Evolutionary conservation across 768 basidiomycete genomes (phyloP).

Genomic region (Lanmaoa rubissima): DNA sequence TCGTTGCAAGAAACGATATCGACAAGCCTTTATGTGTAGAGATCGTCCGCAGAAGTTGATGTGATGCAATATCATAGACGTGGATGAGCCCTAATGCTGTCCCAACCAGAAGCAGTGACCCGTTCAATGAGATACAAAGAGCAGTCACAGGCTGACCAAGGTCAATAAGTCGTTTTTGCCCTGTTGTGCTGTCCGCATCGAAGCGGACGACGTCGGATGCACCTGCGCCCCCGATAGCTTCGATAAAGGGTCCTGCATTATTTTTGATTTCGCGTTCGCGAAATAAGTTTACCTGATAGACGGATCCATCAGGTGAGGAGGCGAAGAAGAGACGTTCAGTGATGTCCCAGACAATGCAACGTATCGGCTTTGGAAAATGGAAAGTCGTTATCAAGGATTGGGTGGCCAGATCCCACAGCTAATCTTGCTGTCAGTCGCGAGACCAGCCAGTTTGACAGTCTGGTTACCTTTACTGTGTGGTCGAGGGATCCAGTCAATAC

Average conservation of each 20-base stretch:
- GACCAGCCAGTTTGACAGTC: slow-evolving; percentile 10
- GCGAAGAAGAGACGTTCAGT: slow-evolving; percentile 90
- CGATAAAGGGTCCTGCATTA: slow-evolving; percentile 46
- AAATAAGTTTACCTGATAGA: slow-evolving; percentile 81
- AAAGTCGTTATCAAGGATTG: slow-evolving; percentile 81
- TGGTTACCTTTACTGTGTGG: slow-evolving; percentile 82
- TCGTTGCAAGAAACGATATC: slow-evolving; percentile 71
- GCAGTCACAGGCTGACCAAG: slow-evolving; percentile 69
- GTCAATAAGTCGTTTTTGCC: slow-evolving; percentile 62
- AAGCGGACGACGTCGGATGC: slow-evolving; percentile 67
- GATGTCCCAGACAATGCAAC: slow-evolving; percentile 71
- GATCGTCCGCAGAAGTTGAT: slow-evolving; percentile 84
- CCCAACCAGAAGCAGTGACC: slow-evolving; percentile 78
- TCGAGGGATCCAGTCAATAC: slow-evolving; percentile 82
- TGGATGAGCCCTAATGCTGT: slow-evolving; percentile 71
- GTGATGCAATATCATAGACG: slow-evolving; percentile 85
- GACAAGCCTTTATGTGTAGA: slow-evolving; percentile 63
- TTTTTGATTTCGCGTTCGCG: slow-evolving; percentile 54
- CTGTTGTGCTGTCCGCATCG: slow-evolving; percentile 46
- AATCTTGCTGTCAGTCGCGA: slow-evolving; percentile 10
- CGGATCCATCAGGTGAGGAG: slow-evolving; percentile 68
- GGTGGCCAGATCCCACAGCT: slow-evolving; percentile 83
- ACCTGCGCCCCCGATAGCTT: slow-evolving; percentile 77
- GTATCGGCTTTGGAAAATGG: slow-evolving; percentile 76
- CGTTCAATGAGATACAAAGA: slow-evolving; percentile 74